Evolutionary conservation across 495 filamentous ascomycete genomes (phyloP), one percentile per base, ranked within the genome.

Genomic region (Trichoderma reesei): DNA sequence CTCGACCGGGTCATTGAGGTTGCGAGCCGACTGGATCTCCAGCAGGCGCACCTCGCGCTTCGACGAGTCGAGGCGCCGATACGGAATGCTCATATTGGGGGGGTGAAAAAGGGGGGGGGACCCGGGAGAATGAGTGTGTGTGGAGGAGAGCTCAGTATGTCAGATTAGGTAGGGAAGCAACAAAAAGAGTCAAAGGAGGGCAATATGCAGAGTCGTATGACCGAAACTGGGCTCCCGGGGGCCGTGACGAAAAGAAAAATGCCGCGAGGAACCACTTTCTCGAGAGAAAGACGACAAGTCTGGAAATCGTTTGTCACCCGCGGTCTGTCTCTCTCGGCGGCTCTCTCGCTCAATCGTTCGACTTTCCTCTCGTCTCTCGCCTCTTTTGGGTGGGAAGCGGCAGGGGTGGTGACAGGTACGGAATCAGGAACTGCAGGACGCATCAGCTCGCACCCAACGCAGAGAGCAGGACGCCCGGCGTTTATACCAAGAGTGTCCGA

Each of bases 21-120:
- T 61, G 7, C 41, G 33, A 7, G 42, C 41, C 1, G n/a, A 14
- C 42, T 37, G 41, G 26, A 66, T 65, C 16, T 61, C 64, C 20
- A 68, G 65, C 31, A 68, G 48, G 39, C 65, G 60, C 14, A 68
- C 60, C 33, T 66, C 56, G 42, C 42, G 61, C 18, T 64, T 68
- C 8, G 39, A 41, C 6, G 64, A 4, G 46, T 66, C 64, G 36
- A 66, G 67, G 26, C 61, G 61, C 39, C 48, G 14, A 33, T 65
- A 65, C 38, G 41, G 10, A 38, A 44, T 63, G 26, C 31, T 44
- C 61, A 63, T 63, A 8, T 26, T 61, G 14, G 44, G 44, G 44
- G 9, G 0, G 1, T 20, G 44, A 39, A 20, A 26, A 26, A 26
- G 26, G 26, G 26, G 26, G 26, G 14, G 41, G 1, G 14, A 16